Base-by-base conservation (phyloP, 73 alveolate genomes). In the Durusdinium trenchii region DNA sequence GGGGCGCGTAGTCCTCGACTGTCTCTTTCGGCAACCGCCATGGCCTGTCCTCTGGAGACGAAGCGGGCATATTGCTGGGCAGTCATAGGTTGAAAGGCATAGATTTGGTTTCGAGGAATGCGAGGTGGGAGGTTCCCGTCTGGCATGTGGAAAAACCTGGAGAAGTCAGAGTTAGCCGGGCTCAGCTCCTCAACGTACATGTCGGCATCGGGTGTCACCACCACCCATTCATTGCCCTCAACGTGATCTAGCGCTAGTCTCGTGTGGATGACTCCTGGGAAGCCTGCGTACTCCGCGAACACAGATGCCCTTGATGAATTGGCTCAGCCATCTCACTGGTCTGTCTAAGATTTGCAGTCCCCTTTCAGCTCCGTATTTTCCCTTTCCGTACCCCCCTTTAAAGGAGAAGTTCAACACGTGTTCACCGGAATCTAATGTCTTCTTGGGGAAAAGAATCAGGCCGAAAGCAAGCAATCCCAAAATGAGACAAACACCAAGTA, bases 301-400 rank as follows among this genome's bases (percentile, higher is more conserved):
- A 36, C 35, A 75, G 18, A 14, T 75, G 57, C 3, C 86, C 86
- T 10, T 51, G 43, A 5, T 42, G 86, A 1, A 75, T 75, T 4
- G 86, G 40, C 3, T 4, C 82, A 32, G 82, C 82, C 82, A 69
- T 69, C 6, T 23, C 20, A 16, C 38, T 69, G 50, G 50, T 69
- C 42, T 47, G 0, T 73, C 76, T 4, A 38, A 1, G 38, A 83
- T 48, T 38, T 83, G 94, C 6, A 83, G 76, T n/a, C 94, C 94
- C 45, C 60, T 45, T 0, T 5, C n/a, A 3, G 52, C 94, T 9
- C 94, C 94, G 94, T 83, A 83, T 36, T 45, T 36, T 2, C 94
- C 94, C 43, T 83, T 83, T 10, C 94, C 94, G n/a, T 28, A 38
- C 23, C 60, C 60, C 0, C 94, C 94, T 36, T 83, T 83, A 12